These are phyloP conservation scores for Diutina neorugosa DNA, from an alignment of 1,139 yeast species.

Conservation along the genomic window DNA sequence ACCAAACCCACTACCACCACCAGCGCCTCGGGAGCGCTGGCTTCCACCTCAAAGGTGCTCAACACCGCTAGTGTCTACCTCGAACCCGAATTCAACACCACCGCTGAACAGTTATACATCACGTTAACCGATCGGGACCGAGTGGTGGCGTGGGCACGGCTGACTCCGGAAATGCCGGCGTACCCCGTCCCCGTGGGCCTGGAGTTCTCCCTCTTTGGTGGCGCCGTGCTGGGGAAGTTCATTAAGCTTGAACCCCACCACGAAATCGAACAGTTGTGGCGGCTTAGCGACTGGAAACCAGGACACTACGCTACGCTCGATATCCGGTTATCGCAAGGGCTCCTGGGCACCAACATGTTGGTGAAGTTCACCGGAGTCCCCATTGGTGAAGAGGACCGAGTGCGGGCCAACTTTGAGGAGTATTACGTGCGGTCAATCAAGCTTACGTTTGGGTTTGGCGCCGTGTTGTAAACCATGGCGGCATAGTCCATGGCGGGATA, in stretches of 20 bases:
- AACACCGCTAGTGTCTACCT: conserved; percentile 73
- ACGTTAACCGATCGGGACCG: conserved; percentile 68
- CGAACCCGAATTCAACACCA: conserved; percentile 73
- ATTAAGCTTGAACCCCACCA: conserved; percentile 45
- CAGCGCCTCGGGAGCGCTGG: too few relatives aligned
- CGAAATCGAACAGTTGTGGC: conserved; percentile 67
- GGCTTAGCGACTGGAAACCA: conserved; percentile 76
- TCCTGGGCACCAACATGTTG: conserved; percentile 69
- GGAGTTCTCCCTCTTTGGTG: conserved; percentile 67
- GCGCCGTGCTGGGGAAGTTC: conserved; percentile 71
- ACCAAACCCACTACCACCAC: too few relatives aligned
- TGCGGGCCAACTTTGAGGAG: conserved; percentile 73
- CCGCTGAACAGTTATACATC: conserved; percentile 72
- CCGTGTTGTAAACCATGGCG: conserved; percentile 55
- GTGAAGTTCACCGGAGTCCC: conserved; percentile 88
- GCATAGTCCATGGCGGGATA: too few relatives aligned
- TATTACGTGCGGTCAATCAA: conserved; percentile 83
- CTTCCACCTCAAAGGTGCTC: conserved; percentile 20
- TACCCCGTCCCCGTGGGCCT: conserved; percentile 48
- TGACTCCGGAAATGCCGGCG: conserved; percentile 47
- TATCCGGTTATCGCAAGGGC: conserved; percentile 60
- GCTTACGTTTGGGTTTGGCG: conserved; percentile 86
- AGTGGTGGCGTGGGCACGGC: conserved; percentile 83
- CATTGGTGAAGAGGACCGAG: conserved; percentile 91
- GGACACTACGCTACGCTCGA: conserved; percentile 67